Percentiles rank a stretch among this genome's conserved stretches.
Evolutionary conservation across 2,329 filamentous ascomycete species (phyloP).

Genomic region (Fusarium euwallaceae): DNA sequence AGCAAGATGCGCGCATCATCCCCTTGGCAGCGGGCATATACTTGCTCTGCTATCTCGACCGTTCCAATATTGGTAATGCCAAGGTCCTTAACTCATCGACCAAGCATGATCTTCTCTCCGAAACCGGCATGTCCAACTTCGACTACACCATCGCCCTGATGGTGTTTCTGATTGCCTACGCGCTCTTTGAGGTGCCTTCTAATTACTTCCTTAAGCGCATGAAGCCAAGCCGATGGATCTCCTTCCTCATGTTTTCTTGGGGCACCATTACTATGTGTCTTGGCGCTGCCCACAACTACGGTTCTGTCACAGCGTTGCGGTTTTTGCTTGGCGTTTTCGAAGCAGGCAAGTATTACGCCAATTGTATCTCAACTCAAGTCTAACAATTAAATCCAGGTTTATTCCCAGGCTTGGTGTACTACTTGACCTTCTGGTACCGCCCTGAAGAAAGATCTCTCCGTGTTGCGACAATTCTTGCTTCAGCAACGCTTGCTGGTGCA

Average conservation of each 20-base stretch:
- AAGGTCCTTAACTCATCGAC: slow-evolving; percentile 55
- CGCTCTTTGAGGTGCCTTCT: slow-evolving; percentile 62
- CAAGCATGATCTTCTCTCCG: slow-evolving; percentile 48
- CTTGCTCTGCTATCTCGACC: slow-evolving; percentile 63
- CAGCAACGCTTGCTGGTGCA: slow-evolving; percentile 76
- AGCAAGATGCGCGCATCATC: slow-evolving; percentile 40
- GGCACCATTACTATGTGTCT: slow-evolving; percentile 58
- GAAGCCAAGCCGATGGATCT: slow-evolving; percentile 62
- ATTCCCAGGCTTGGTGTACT: slow-evolving; percentile 43
- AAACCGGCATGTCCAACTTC: slow-evolving; percentile 59
- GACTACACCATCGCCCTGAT: slow-evolving; percentile 70
- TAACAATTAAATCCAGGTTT: slow-evolving; percentile 55
- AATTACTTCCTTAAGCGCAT: slow-evolving; percentile 61
- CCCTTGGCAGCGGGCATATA: slow-evolving; percentile 41
- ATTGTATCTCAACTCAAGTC: neutral
- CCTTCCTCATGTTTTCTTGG: slow-evolving; percentile 48
- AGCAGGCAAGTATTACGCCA: slow-evolving; percentile 34
- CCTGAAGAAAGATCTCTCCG: slow-evolving; percentile 75
- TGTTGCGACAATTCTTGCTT: slow-evolving; percentile 76
- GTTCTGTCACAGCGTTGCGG: slow-evolving; percentile 45
- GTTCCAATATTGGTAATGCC: slow-evolving; percentile 63
- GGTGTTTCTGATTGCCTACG: slow-evolving; percentile 64
- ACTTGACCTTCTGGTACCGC: slow-evolving; percentile 78
- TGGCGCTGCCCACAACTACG: slow-evolving; percentile 55
- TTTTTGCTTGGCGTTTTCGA: slow-evolving; percentile 51